Conservation (phyloP, 2,329 filamentous ascomycete species). For the Colletotrichum simmondsii region DNA sequence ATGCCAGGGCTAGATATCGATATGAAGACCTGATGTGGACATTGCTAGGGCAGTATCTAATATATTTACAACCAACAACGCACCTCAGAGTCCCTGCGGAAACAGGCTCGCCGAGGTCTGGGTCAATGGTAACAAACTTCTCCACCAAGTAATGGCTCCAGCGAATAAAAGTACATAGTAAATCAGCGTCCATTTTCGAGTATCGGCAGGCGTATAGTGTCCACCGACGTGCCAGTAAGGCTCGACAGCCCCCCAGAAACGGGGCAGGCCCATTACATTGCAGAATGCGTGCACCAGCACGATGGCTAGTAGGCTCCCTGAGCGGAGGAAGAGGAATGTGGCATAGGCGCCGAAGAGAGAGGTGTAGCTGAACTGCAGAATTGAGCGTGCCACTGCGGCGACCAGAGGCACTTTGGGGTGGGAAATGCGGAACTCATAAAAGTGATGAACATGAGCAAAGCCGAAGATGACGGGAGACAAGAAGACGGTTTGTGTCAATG, state of each 20-base stretch:
- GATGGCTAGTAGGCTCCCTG: conserved; percentile 81
- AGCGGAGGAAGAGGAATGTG: conserved; percentile 88
- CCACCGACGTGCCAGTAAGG: conserved; percentile 51
- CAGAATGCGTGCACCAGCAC: conserved; percentile 88
- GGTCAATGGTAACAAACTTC: conserved; percentile 77
- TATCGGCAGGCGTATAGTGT: neutral
- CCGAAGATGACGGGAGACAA: conserved; percentile 90
- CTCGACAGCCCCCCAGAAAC: conserved; percentile 83
- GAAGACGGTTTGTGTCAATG: conserved; percentile 74
- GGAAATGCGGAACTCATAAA: conserved; percentile 91
- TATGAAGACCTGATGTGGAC: conserved; percentile 33
- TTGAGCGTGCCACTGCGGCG: conserved; percentile 74
- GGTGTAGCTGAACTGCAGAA: conserved; percentile 90
- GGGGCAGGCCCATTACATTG: conserved; percentile 90
- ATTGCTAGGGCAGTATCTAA: neutral
- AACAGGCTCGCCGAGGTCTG: conserved; percentile 65
- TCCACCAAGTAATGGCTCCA: conserved; percentile 79
- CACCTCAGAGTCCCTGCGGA: neutral
- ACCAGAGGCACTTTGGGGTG: conserved; percentile 75
- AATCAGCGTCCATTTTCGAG: conserved; percentile 72
- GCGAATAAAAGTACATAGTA: conserved; percentile 83
- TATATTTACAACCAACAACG: neutral
- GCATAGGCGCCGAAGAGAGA: conserved; percentile 94
- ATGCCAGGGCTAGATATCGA: conserved; percentile 52
- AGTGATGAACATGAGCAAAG: conserved; percentile 93